Conservation (phyloP, 2,329 filamentous ascomycete species). For the Rachicladosporium sp. region DNA sequence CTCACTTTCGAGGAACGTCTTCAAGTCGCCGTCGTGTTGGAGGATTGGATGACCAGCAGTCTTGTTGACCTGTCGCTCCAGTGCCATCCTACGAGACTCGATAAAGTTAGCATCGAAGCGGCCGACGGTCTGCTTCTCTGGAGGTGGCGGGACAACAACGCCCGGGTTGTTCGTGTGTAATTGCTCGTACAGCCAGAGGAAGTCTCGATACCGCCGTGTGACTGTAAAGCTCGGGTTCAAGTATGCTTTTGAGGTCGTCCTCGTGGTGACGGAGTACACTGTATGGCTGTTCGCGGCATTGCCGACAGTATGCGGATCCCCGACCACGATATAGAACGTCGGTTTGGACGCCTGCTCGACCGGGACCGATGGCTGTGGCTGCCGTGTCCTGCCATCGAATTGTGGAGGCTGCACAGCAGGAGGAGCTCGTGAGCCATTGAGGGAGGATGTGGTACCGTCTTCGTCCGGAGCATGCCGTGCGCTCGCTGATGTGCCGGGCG, state of each 20-base stretch:
- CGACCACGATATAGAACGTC: slow-evolving; percentile 78
- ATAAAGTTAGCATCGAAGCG: slow-evolving; percentile 96
- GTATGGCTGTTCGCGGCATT: slow-evolving; percentile 95
- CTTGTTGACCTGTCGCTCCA: slow-evolving; percentile 98
- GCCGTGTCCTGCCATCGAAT: slow-evolving; percentile 31
- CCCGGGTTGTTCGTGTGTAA: slow-evolving; percentile 91
- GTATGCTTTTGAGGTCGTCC: slow-evolving; percentile 94
- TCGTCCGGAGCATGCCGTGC: slow-evolving; percentile 50
- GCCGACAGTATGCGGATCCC: slow-evolving; percentile 95
- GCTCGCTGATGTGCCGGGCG: slow-evolving; percentile 28
- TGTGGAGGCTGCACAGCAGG: slow-evolving; percentile 45
- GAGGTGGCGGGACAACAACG: slow-evolving; percentile 86
- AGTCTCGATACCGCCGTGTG: slow-evolving; percentile 87
- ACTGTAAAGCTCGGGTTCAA: slow-evolving; percentile 86
- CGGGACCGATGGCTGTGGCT: slow-evolving; percentile 67
- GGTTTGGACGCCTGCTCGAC: slow-evolving; percentile 90
- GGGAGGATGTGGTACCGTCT: slow-evolving; percentile 36
- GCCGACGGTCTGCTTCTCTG: slow-evolving; percentile 94
- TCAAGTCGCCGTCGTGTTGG: slow-evolving; percentile 86
- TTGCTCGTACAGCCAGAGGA: slow-evolving; percentile 93
- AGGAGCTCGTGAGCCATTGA: slow-evolving; percentile 47
- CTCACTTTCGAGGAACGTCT: slow-evolving; percentile 94
- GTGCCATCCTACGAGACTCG: slow-evolving; percentile 74
- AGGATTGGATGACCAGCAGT: slow-evolving; percentile 77
- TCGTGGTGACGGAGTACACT: slow-evolving; percentile 90